Evolutionary conservation across 371 early-diverging fungal species (phyloP), one percentile per base, ranked within the genome.

Genomic region (Catenaria anguillulae): DNA sequence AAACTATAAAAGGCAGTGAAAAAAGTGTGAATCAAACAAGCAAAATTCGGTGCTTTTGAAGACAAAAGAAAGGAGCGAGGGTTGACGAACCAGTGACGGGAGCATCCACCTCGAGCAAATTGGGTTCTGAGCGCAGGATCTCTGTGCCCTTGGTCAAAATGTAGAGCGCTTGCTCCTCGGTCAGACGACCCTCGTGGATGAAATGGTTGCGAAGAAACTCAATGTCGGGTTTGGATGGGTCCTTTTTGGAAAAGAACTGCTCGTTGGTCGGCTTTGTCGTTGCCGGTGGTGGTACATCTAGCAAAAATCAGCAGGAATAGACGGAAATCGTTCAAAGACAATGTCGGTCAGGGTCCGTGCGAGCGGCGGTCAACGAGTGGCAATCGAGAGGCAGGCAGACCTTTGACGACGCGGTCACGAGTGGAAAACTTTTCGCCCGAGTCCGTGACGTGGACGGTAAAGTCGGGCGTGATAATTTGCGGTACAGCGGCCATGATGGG

Each of bases 141-240:
- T 84, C 85, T 19, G 87, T 84, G 23, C 83, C 89, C 40, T 77
- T 77, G 43, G 75, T 75, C 43, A 96, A 71, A 68, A 96, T 93
- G 50, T 70, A 75, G 54, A 92, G 71, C 17, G 97, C 92, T 73
- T 99, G 97, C 62, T 86, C 84, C 73, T 91, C 88, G 19, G 90
- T 84, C 62, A 95, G 75, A 36, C 92, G 78, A 15, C 97, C 97
- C 69, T 97, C 95, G 58, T 81, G 78, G 65, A 82, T 76, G 67
- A 97, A 93, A 71, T 92, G 93, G 60, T 86, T 76, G 70, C 84
- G 89, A 61, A 97, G 73, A 66, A 90, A 89, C 26, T 70, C 82
- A 37, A 86, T 68, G 68, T 92, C 81, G 2, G 92, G 92, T 63
- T 78, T 75, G 37, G 70, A 55, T 36, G 71, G 69, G 68, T 81